Evolutionary conservation across 2,329 filamentous ascomycete genomes (phyloP).

Genomic region (Xylariaceae sp.): DNA sequence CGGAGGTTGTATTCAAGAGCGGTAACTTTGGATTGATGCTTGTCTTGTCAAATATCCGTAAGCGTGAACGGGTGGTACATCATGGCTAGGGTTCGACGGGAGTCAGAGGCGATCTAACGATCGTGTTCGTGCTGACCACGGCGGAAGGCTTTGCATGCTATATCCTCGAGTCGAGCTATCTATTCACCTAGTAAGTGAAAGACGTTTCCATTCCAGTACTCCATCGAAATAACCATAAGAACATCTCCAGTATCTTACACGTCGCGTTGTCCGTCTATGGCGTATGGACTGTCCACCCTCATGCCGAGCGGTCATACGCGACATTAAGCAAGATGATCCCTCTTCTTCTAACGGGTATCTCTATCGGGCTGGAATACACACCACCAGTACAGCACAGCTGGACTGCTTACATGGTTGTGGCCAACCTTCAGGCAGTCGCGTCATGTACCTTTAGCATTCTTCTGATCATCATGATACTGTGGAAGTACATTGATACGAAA

Average conservation of each 20-base stretch:
- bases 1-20: constrained; percentile 22
- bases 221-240: too few relatives aligned
- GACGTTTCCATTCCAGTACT: too few relatives aligned
- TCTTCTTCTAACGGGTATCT: constrained; percentile 11
- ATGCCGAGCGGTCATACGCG: constrained; percentile 7
- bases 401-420: constrained; percentile 16
- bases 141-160: constrained; percentile 17
- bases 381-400: constrained; percentile 18
- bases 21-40: constrained; percentile 21
- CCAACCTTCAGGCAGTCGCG: constrained; percentile 14
- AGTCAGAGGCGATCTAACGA: too few relatives aligned
- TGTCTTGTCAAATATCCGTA: constrained; percentile 17
- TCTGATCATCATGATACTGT: background rate
- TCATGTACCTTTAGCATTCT: background rate
- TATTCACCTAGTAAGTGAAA: constrained; percentile 11
- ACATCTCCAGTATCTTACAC: constrained; percentile 10
- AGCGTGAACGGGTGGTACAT: too few relatives aligned
- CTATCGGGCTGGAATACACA: constrained; percentile 17
- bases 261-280: constrained; percentile 13
- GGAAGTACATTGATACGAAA: constrained; percentile 4
- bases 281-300: constrained; percentile 7
- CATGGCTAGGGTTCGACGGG: too few relatives aligned
- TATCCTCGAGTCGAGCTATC: constrained; percentile 17
- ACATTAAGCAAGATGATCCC: constrained; percentile 11
- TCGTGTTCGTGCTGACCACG: background rate